Evolutionary conservation across 2,329 filamentous ascomycete genomes (phyloP).

Genomic region (Ophiostoma perfectum): DNA sequence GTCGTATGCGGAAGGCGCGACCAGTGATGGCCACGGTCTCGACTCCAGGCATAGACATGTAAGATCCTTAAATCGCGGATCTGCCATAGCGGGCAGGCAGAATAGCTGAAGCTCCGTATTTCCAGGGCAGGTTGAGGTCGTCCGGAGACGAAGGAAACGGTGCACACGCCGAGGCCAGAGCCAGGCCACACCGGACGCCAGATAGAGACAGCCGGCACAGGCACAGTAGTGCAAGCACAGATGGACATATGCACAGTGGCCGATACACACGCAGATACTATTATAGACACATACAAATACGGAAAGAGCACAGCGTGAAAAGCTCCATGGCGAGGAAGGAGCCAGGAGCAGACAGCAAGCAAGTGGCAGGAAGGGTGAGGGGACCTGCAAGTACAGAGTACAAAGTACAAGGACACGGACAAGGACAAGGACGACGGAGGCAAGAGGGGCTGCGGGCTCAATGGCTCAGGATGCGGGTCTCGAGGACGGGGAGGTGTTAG

Average conservation of each 20-base stretch:
- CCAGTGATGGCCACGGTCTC: background rate
- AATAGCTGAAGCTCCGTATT: no score
- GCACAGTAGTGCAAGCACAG: background rate
- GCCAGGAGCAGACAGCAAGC: background rate
- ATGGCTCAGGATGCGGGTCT: no score
- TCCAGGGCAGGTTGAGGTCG: no score
- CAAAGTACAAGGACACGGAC: background rate
- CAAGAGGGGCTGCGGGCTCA: background rate
- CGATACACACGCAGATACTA: background rate
- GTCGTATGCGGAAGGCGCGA: conserved; percentile 22
- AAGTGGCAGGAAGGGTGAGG: background rate
- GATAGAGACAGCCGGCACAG: background rate
- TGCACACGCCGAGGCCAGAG: background rate
- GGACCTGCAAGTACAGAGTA: background rate
- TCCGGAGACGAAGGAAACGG: no score
- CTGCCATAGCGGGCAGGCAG: no score
- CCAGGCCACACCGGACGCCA: background rate
- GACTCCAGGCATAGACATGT: background rate
- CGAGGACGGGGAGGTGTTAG: no score
- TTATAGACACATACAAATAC: background rate
- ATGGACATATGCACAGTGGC: background rate
- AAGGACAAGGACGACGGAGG: background rate
- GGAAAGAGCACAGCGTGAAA: background rate
- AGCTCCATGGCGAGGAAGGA: background rate
- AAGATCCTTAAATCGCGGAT: no score